Conservation (phyloP, 2,329 filamentous ascomycete species). For the Alternaria consortialis region DNA sequence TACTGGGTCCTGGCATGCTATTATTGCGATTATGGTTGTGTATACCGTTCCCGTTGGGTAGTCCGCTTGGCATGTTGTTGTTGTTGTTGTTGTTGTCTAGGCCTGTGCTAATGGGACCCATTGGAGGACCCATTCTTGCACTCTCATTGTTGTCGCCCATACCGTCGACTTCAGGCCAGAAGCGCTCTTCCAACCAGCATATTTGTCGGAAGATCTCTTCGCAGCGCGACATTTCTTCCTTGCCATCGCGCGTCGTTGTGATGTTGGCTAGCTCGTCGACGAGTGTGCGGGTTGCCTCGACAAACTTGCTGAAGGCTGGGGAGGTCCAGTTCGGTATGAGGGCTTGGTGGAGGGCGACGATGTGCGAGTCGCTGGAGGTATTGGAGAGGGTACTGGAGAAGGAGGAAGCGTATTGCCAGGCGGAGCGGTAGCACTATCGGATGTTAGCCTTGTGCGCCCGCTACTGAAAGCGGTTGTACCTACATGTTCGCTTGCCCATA, state of each 20-base stretch:
- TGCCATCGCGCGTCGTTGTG: slow-evolving; percentile 57
- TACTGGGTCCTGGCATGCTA: slow-evolving; percentile 13
- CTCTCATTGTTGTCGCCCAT: slow-evolving; percentile 58
- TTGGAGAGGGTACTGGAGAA: slow-evolving; percentile 53
- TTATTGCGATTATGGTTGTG: slow-evolving; percentile 18
- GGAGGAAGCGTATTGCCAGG: slow-evolving; percentile 59
- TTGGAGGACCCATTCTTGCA: slow-evolving; percentile 28
- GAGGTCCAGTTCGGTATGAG: slow-evolving; percentile 63
- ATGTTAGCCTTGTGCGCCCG: slow-evolving; percentile 14
- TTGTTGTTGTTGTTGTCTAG: slow-evolving; percentile 36
- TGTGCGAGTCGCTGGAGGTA: slow-evolving; percentile 54
- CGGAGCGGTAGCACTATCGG: slow-evolving; percentile 55
- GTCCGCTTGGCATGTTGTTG: slow-evolving; percentile 28
- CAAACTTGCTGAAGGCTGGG: slow-evolving; percentile 59
- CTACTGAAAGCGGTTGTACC: slow-evolving; percentile 16
- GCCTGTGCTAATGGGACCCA: slow-evolving; percentile 27
- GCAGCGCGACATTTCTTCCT: slow-evolving; percentile 58
- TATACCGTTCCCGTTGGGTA: slow-evolving; percentile 20
- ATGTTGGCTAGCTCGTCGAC: slow-evolving; percentile 61
- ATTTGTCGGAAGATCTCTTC: slow-evolving; percentile 60
- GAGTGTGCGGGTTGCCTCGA: slow-evolving; percentile 58
- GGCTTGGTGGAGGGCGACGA: slow-evolving; percentile 59
- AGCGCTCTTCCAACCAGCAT: slow-evolving; percentile 58
- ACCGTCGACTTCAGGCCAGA: slow-evolving; percentile 61
- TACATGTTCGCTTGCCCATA: slow-evolving; percentile 78